These are phyloP conservation scores for Albifimbria verrucaria DNA, from an alignment of 2,329 filamentous ascomycete genomes.

Conservation along the genomic window DNA sequence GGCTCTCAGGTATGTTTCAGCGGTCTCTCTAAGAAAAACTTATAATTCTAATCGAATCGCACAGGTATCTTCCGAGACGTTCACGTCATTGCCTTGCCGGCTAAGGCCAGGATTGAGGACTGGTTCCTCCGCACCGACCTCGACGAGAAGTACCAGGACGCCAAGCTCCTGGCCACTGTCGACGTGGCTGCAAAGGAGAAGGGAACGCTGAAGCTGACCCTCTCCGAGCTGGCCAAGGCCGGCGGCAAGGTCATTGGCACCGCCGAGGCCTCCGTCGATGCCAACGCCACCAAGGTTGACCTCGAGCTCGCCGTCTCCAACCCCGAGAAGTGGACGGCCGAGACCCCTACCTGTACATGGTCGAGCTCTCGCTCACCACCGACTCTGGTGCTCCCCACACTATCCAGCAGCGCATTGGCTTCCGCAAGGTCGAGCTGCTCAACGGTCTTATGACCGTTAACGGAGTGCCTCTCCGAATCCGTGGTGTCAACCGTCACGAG, in stretches of 20 bases:
- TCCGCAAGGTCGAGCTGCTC: conserved; percentile 61
- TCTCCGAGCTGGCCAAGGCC: conserved; percentile 37
- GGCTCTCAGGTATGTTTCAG: conserved; percentile 48
- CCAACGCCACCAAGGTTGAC: conserved; percentile 32
- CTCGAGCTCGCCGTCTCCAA: conserved; percentile 42
- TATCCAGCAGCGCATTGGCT: conserved; percentile 57
- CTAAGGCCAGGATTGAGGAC: conserved; percentile 50
- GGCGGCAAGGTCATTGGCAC: conserved; percentile 28
- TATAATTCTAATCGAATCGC: background rate
- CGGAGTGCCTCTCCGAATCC: conserved; percentile 56
- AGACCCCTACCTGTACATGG: conserved; percentile 57
- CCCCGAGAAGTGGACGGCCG: conserved; percentile 67
- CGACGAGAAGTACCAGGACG: conserved; percentile 47
- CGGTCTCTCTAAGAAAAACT: background rate
- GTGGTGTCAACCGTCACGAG: conserved; percentile 67
- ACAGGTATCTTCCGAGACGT: conserved; percentile 65
- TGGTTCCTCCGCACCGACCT: conserved; percentile 54
- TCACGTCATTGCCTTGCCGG: conserved; percentile 53
- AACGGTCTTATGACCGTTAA: conserved; percentile 61
- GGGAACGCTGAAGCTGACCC: conserved; percentile 36
- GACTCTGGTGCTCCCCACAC: conserved; percentile 24
- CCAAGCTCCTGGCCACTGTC: conserved; percentile 47
- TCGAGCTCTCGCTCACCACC: conserved; percentile 39
- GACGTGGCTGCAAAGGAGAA: conserved; percentile 31
- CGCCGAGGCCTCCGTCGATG: conserved; percentile 19